Evolutionary conservation across 2,329 filamentous ascomycete species (phyloP), one percentile per base, ranked within the genome.

Genomic region (Basipetospora chlamydospora): DNA sequence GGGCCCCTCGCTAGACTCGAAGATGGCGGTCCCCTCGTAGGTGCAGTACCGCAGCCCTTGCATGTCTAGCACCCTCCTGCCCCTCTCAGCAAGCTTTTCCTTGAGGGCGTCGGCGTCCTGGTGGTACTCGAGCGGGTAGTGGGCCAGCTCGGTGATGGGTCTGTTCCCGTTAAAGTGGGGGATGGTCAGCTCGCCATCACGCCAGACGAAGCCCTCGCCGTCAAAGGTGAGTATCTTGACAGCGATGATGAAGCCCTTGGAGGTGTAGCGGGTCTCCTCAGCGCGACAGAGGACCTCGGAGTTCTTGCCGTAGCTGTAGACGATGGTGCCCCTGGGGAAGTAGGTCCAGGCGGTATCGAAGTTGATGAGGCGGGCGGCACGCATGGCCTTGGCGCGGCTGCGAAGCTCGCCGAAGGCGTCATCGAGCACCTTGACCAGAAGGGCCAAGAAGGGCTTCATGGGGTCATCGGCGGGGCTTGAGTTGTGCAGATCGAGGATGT

Each of bases 341-440:
- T 58, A 56, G 0, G 61, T 57, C 64, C 64, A 67, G 16, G 57
- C 58, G 0, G 56, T 50, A 22, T 53, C 49, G 45, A 57, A 66
- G 26, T 56, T 55, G 26, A 63, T 54, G 11, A 67, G 54, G 0
- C 53, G 52, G 20, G 50, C 55, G 2, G 48, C 46, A 26, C 52
- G 49, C 5, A 67, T 49, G 17, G 54, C 49, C 5, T 50, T 49
- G 10, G 54, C 47, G 42, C 59, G 60, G 33, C 44, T 43, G 22
- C 52, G 51, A 35, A 59, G 47, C n/a, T 56, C 55, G 16, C 49
- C 50, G 38, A 67, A 66, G 29, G 64, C 44, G 22, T 63, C 60
- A 28, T 61, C 55, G 40, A 66, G 47, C 11, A 64, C 48, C 7
- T 49, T 42, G 18, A 65, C 39, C 3, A 67, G 46, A 2, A 64